These are phyloP conservation scores for Aspergillus hortae DNA, from an alignment of 2,329 filamentous ascomycete species.

Conservation along the genomic window DNA sequence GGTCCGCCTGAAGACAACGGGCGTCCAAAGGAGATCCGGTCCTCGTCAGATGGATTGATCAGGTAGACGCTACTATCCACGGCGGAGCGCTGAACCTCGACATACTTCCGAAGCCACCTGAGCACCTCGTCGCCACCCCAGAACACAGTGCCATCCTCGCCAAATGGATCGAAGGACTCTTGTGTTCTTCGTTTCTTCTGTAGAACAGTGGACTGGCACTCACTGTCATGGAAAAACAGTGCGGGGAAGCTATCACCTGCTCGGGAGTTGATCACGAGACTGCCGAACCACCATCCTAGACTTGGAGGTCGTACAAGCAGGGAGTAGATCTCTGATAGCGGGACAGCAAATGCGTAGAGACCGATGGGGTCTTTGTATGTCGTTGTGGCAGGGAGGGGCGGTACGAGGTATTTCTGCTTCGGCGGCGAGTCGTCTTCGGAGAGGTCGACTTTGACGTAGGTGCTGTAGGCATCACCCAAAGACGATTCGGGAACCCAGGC, in stretches of 20 bases:
- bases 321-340: conserved; percentile 85
- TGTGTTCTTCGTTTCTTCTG: conserved; percentile 83
- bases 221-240: conserved; percentile 94
- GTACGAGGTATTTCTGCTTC: conserved; percentile 83
- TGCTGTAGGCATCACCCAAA: conserved; percentile 77
- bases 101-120: conserved; percentile 82
- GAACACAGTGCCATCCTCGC: conserved; percentile 74
- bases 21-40: conserved; percentile 72
- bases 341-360: conserved; percentile 86
- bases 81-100: conserved; percentile 74
- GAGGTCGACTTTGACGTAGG: conserved; percentile 94
- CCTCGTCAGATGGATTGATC: conserved; percentile 80
- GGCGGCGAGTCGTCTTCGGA: conserved; percentile 76
- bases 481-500: conserved; percentile 91
- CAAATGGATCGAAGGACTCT: conserved; percentile 88
- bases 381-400: conserved; percentile 82
- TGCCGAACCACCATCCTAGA: conserved; percentile 97
- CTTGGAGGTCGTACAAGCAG: conserved; percentile 87
- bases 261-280: conserved; percentile 85
- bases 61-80: conserved; percentile 90
- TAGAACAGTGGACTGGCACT: conserved; percentile 91
- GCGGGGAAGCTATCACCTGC: conserved; percentile 92
- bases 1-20: conserved; percentile 41
- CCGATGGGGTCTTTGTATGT: conserved; percentile 68
- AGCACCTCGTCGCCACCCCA: conserved; percentile 97